These are phyloP conservation scores for Trichoderma afroharzianum DNA, from an alignment of 2,329 filamentous ascomycete species.

Conservation along the genomic window DNA sequence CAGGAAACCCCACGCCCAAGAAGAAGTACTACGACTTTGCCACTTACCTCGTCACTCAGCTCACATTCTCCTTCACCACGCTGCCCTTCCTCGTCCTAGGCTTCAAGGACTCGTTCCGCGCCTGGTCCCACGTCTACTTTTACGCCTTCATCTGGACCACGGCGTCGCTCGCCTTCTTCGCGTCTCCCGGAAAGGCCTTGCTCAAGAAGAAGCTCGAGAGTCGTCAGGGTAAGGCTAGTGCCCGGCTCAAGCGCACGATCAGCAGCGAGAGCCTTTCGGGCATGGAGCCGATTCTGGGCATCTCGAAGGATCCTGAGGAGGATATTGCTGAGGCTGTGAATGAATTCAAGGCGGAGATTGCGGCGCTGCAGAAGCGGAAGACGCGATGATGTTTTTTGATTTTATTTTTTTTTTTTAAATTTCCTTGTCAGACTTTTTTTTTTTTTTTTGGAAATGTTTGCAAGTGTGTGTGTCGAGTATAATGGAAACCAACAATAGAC, in stretches of 20 bases:
- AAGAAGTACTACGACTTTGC: conserved; percentile 86
- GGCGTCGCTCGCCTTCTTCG: conserved; percentile 69
- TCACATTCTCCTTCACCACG: conserved; percentile 78
- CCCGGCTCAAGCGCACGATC: conserved; percentile 44
- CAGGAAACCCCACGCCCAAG: conserved; percentile 60
- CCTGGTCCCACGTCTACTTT: conserved; percentile 87
- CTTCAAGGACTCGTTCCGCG: conserved; percentile 64
- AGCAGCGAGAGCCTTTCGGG: conserved; percentile 56
- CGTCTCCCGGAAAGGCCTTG: conserved; percentile 66
- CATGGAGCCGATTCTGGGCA: conserved; percentile 66
- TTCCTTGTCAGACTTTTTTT: neutral
- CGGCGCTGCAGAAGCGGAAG: conserved; percentile 21
- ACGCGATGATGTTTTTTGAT: neutral
- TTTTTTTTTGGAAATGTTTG: neutral
- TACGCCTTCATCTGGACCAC: conserved; percentile 71
- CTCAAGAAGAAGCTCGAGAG: conserved; percentile 58
- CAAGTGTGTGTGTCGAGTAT: neutral
- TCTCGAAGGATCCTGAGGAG: conserved; percentile 70
- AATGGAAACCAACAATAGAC: neutral
- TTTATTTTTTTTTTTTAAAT: neutral
- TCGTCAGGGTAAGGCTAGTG: conserved; percentile 47
- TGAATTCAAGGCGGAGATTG: conserved; percentile 69
- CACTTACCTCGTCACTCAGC: conserved; percentile 72
- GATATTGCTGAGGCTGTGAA: conserved; percentile 76
- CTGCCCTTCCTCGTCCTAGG: conserved; percentile 81